Conservation (phyloP, 495 filamentous ascomycete genomes). For the Aspergillus heteromorphus region DNA sequence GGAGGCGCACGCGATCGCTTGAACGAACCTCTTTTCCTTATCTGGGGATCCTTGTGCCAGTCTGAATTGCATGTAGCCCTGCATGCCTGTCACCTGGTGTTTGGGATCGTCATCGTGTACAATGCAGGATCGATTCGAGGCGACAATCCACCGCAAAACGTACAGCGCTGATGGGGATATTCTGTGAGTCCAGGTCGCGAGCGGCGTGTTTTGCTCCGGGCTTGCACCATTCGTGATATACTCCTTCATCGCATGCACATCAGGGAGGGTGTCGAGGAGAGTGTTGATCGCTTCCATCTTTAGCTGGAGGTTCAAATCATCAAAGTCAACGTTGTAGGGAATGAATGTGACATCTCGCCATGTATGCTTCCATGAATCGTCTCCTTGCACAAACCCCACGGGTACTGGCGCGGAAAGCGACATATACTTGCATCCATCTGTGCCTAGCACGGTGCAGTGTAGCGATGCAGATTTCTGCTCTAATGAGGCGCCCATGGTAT, state of each 20-base stretch:
- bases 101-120: conserved; percentile 48
- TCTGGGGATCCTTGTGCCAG: conserved; percentile 87
- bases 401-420: conserved; percentile 15
- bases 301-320: conserved; percentile 34
- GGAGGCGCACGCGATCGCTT: conserved; percentile 49
- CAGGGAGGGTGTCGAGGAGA: conserved; percentile 64
- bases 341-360: conserved; percentile 18
- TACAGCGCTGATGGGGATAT: conserved; percentile 63
- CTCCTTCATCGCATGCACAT: conserved; percentile 54
- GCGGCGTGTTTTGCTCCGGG: conserved; percentile 20
- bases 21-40: conserved; percentile 77
- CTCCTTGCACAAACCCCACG: neutral
- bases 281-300: conserved; percentile 54
- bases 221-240: conserved; percentile 46
- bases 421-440: neutral
- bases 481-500: neutral
- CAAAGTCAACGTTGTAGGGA: conserved; percentile 55
- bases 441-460: neutral
- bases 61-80: conserved; percentile 72
- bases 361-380: neutral
- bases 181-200: conserved; percentile 56
- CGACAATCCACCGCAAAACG: conserved; percentile 82
- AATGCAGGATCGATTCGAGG: conserved; percentile 85
- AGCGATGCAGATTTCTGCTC: neutral
- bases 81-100: conserved; percentile 59